These are phyloP conservation scores for Thraustochytrium sp. DNA, from an alignment of 352 stramenopile species.

Conservation along the genomic window DNA sequence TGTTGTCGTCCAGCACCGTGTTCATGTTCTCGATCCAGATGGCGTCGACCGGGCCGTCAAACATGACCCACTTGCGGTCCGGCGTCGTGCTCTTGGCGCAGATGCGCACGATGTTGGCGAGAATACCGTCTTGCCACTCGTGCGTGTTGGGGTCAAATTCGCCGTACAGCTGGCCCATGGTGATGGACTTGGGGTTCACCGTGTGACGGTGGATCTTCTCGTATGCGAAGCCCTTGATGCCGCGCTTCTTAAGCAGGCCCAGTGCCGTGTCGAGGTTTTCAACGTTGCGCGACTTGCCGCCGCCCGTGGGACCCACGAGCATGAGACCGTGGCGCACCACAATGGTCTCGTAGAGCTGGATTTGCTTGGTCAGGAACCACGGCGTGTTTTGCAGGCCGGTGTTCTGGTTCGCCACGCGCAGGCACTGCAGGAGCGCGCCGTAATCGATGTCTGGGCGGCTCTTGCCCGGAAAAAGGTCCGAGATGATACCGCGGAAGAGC, in stretches of 20 bases:
- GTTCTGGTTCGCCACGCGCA: slow-evolving; percentile 77
- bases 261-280: slow-evolving; percentile 74
- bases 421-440: slow-evolving; percentile 59
- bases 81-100: slow-evolving; percentile 70
- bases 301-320: slow-evolving; percentile 86
- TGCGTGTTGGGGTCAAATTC: slow-evolving; percentile 88
- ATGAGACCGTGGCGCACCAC: slow-evolving; percentile 87
- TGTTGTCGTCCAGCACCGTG: slow-evolving; percentile 91
- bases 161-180: slow-evolving; percentile 88
- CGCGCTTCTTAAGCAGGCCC: slow-evolving; percentile 70
- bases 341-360: slow-evolving; percentile 89
- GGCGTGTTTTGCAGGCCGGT: slow-evolving; percentile 70
- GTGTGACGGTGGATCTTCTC: slow-evolving; percentile 76
- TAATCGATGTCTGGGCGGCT: slow-evolving; percentile 77
- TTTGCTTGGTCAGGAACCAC: slow-evolving; percentile 85
- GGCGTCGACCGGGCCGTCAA: slow-evolving; percentile 87
- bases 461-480: slow-evolving; percentile 85
- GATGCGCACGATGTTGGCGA: slow-evolving; percentile 82
- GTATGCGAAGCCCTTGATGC: slow-evolving; percentile 56
- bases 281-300: slow-evolving; percentile 80
- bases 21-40: slow-evolving; percentile 98
- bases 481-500: slow-evolving; percentile 86
- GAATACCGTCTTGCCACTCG: slow-evolving; percentile 87
- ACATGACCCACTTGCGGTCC: slow-evolving; percentile 89
- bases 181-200: slow-evolving; percentile 89